phyloP scores from a whole-genome alignment of 768 basidiomycete genomes.

The Suillus lakei region DNA sequence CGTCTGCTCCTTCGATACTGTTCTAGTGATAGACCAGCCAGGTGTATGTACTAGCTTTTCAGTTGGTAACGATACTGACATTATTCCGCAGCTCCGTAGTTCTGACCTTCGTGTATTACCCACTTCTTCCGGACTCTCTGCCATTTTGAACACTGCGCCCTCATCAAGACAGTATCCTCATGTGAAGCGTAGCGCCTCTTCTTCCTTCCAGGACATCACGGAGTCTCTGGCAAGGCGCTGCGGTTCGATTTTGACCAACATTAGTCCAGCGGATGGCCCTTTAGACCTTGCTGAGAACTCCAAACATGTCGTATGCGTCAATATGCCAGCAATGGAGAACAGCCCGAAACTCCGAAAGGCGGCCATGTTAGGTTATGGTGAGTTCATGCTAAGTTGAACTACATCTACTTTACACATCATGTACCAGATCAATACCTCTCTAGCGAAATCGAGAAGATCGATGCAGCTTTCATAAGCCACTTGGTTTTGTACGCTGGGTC shows the following conservation, averaged over 20 bases:
- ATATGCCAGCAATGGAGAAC: constrained; percentile 53
- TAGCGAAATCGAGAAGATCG: constrained; percentile 52
- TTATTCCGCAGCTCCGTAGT: constrained; percentile 60
- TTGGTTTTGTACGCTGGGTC: constrained; percentile 72
- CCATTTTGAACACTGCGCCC: constrained; percentile 51
- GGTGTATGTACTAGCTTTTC: constrained; percentile 53
- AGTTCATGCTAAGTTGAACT: constrained; percentile 21
- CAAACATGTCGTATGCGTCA: constrained; percentile 63
- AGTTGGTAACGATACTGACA: constrained; percentile 10
- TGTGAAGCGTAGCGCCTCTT: constrained; percentile 38
- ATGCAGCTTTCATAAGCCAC: constrained; percentile 57
- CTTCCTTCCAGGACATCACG: constrained; percentile 43
- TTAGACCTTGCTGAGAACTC: constrained; percentile 39
- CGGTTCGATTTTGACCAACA: constrained; percentile 51
- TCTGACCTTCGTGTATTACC: constrained; percentile 73
- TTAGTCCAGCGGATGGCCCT: constrained; percentile 43
- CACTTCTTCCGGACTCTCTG: constrained; percentile 53
- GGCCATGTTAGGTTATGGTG: constrained; percentile 60
- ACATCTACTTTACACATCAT: constrained; percentile 10
- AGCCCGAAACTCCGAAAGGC: constrained; percentile 49
- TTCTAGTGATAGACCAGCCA: constrained; percentile 73
- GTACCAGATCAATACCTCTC: constrained; percentile 49
- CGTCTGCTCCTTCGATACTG: constrained; percentile 66
- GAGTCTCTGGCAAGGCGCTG: constrained; percentile 56
- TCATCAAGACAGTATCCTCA: constrained; percentile 70